phyloP scores from a whole-genome alignment of 1,284 basidiomycete genomes.

The Moesziomyces parantarcticus region DNA sequence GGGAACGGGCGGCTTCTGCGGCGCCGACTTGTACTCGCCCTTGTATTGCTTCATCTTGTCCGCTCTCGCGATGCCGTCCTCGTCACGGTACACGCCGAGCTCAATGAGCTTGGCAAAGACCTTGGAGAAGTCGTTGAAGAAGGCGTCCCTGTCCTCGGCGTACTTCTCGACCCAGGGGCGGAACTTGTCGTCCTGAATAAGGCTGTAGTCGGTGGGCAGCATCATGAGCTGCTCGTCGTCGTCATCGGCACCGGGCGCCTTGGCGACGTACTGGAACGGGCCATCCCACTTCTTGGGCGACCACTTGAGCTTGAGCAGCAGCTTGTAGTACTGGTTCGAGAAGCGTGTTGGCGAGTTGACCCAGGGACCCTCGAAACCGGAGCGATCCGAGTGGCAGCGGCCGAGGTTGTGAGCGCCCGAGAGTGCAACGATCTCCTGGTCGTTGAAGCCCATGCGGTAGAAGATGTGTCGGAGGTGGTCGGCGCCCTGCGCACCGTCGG shows the following conservation, averaged over 20 bases:
- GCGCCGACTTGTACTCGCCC: slow-evolving; percentile 62
- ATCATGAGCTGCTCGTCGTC: slow-evolving; percentile 72
- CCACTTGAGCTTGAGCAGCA: slow-evolving; percentile 71
- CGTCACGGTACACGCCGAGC: slow-evolving; percentile 66
- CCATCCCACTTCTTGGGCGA: slow-evolving; percentile 71
- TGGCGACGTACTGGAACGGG: slow-evolving; percentile 64
- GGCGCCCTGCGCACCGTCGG: slow-evolving; percentile 71
- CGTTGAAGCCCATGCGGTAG: slow-evolving; percentile 72
- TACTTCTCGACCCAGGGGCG: slow-evolving; percentile 68
- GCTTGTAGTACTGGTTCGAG: slow-evolving; percentile 66
- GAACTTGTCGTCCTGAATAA: slow-evolving; percentile 64
- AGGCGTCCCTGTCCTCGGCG: slow-evolving; percentile 72
- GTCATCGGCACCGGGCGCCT: slow-evolving; percentile 64
- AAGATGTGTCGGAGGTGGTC: slow-evolving; percentile 72
- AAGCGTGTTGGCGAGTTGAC: slow-evolving; percentile 64
- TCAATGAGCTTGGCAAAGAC: slow-evolving; percentile 68
- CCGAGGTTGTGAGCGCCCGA: slow-evolving; percentile 73
- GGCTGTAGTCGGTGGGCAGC: slow-evolving; percentile 70
- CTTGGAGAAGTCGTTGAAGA: slow-evolving; percentile 72
- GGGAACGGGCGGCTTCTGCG: slow-evolving; percentile 53
- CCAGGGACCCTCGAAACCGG: slow-evolving; percentile 67
- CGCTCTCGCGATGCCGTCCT: slow-evolving; percentile 62
- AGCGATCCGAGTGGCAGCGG: slow-evolving; percentile 62
- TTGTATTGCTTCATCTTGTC: slow-evolving; percentile 56
- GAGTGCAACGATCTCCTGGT: slow-evolving; percentile 73